These are phyloP conservation scores for Xerophyta viscosa DNA, from an alignment of 106 monocot genomes.

Conservation along the genomic window DNA sequence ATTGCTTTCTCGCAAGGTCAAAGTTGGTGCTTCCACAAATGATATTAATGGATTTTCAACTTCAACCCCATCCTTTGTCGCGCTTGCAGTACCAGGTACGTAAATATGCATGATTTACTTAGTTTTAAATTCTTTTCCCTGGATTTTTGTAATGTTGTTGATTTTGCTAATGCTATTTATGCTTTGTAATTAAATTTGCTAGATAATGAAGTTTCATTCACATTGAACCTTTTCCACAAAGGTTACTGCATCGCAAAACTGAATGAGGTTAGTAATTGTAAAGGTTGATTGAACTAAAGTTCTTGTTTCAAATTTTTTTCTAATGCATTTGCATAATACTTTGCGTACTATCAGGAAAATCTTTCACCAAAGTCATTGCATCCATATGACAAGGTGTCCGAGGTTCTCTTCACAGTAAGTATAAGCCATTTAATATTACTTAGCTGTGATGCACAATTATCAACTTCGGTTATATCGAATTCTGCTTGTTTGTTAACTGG, in stretches of 20 bases:
- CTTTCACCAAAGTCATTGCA: constrained; percentile 52
- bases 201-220: constrained; percentile 67
- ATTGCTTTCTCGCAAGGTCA: constrained; percentile 5
- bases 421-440: neutral
- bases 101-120: neutral
- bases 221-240: constrained; percentile 41
- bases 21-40: constrained; percentile 1
- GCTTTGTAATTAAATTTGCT: constrained; percentile 10
- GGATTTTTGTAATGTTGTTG: neutral
- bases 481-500: no score
- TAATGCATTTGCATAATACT: no score
- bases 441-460: no score
- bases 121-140: neutral
- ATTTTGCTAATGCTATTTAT: neutral
- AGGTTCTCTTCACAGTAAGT: constrained; percentile 63
- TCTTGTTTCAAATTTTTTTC: no score
- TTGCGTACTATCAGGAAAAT: neutral
- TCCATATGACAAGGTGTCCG: constrained; percentile 64
- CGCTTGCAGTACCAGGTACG: constrained; percentile 24
- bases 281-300: no score
- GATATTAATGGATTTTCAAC: constrained; percentile 2
- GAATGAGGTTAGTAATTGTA: constrained; percentile 28
- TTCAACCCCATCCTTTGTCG: constrained; percentile 6
- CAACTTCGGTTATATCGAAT: no score
- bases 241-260: constrained; percentile 58